phyloP scores from a whole-genome alignment of 805 yeast species.

The Blastobotrys muscicola region DNA sequence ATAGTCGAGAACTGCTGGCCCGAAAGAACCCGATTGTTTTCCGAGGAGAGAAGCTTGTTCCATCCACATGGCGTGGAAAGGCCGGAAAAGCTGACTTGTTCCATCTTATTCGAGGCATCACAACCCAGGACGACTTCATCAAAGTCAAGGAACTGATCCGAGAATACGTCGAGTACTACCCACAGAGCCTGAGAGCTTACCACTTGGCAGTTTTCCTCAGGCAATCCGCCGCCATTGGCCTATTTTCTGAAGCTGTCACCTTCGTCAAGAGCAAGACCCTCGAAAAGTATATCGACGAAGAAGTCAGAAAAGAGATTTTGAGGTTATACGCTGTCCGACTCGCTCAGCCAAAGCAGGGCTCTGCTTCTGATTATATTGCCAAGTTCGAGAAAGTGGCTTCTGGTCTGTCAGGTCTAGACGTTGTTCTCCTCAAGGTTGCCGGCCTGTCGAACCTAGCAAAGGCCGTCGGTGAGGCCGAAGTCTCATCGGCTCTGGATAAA shows the following conservation, averaged over 20 bases:
- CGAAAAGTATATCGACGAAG: not conserved
- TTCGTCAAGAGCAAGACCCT: not conserved
- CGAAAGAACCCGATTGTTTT: constrained; percentile 10
- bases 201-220: constrained; percentile 18
- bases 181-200: constrained; percentile 12
- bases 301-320: not conserved
- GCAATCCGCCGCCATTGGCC: constrained; percentile 19
- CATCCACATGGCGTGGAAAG: constrained; percentile 19
- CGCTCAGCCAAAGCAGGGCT: too few relatives aligned
- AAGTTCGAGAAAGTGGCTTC: too few relatives aligned
- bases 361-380: too few relatives aligned
- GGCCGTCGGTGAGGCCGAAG: not conserved
- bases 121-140: constrained; percentile 15
- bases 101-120: constrained; percentile 11
- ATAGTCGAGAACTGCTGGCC: constrained; percentile 13
- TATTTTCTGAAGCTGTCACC: constrained; percentile 8
- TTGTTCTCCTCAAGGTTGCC: not conserved
- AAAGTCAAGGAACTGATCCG: constrained; percentile 11
- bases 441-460: not conserved
- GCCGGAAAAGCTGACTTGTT: constrained; percentile 19
- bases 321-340: not conserved
- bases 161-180: constrained; percentile 13
- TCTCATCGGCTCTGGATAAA: not conserved
- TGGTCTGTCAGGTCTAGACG: not conserved
- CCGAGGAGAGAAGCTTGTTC: constrained; percentile 15